A percentile compares a stretch with the other conserved stretches of the same genome.
phyloP scores from a whole-genome alignment of 768 basidiomycete genomes.

The Cyathus striatus region DNA sequence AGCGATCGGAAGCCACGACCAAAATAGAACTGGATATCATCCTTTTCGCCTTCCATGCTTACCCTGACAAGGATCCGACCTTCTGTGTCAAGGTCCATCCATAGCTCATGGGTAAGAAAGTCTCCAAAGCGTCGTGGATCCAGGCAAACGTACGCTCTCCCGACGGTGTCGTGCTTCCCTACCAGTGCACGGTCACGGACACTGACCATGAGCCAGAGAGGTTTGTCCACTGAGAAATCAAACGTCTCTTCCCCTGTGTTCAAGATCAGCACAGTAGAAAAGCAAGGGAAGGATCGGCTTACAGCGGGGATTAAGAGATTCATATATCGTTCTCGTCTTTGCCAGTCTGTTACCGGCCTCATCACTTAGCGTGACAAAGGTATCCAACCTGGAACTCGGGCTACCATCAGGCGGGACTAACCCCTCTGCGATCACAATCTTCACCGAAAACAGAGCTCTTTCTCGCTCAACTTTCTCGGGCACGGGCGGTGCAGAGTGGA shows the following conservation, averaged over 20 bases:
- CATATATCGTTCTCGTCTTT: constrained; percentile 95
- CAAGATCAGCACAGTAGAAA: background rate
- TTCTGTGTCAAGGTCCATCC: constrained; percentile 84
- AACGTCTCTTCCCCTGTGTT: constrained; percentile 91
- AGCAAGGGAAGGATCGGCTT: constrained; percentile 19
- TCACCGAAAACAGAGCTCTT: constrained; percentile 87
- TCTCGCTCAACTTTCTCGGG: constrained; percentile 65
- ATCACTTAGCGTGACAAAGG: constrained; percentile 92
- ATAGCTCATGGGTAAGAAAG: constrained; percentile 84
- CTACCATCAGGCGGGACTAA: constrained; percentile 73
- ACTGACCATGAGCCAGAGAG: constrained; percentile 97
- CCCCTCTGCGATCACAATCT: constrained; percentile 88
- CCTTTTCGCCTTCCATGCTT: constrained; percentile 99
- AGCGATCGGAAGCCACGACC: constrained; percentile 91
- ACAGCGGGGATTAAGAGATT: constrained; percentile 88
- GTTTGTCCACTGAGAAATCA: constrained; percentile 88
- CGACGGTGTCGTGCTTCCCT: constrained; percentile 91
- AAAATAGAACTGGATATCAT: constrained; percentile 96
- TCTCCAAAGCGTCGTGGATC: constrained; percentile 88
- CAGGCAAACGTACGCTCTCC: constrained; percentile 87
- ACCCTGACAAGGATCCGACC: constrained; percentile 84
- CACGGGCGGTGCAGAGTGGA: constrained; percentile 56
- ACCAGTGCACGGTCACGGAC: constrained; percentile 86
- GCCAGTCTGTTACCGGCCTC: constrained; percentile 85
- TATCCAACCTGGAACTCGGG: constrained; percentile 79